Conservation (phyloP, 2,329 filamentous ascomycete genomes). For the Corynespora cassiicola region DNA sequence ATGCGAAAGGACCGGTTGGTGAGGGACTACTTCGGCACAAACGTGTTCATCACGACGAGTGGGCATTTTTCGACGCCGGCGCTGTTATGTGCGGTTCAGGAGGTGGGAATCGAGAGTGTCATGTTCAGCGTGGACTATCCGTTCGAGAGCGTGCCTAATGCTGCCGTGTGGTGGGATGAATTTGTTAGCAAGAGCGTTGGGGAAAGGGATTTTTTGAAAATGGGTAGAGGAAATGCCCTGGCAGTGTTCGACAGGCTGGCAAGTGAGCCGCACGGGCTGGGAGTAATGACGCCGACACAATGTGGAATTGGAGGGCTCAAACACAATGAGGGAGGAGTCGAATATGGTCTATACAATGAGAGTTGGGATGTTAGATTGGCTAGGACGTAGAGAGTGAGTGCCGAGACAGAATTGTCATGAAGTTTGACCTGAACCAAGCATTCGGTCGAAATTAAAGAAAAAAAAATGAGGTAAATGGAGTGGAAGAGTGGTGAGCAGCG, state of each 20-base stretch:
- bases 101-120: constrained; percentile 45
- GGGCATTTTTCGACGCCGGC: constrained; percentile 47
- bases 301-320: constrained; percentile 24
- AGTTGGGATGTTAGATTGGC: constrained; percentile 16
- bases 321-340: constrained; percentile 19
- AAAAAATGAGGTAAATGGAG: no score
- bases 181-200: constrained; percentile 20
- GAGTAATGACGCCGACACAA: constrained; percentile 9
- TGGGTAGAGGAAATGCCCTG: constrained; percentile 28
- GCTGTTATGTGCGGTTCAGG: constrained; percentile 47
- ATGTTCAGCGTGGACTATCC: constrained; percentile 47
- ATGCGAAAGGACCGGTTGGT: constrained; percentile 38
- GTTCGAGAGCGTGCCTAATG: constrained; percentile 16
- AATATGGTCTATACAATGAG: constrained; percentile 27
- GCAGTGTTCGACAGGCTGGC: constrained; percentile 20
- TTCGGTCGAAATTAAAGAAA: no score
- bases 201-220: constrained; percentile 24
- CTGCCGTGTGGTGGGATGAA: constrained; percentile 22
- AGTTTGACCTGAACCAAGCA: no score
- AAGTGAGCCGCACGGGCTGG: constrained; percentile 11
- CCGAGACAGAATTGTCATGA: no score
- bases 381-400: constrained; percentile 6
- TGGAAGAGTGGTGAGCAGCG: no score
- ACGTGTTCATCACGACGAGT: constrained; percentile 50
- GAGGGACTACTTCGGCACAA: constrained; percentile 46